phyloP scores from a whole-genome alignment of 1,284 basidiomycete species.

The Sphagnurus paluster region DNA sequence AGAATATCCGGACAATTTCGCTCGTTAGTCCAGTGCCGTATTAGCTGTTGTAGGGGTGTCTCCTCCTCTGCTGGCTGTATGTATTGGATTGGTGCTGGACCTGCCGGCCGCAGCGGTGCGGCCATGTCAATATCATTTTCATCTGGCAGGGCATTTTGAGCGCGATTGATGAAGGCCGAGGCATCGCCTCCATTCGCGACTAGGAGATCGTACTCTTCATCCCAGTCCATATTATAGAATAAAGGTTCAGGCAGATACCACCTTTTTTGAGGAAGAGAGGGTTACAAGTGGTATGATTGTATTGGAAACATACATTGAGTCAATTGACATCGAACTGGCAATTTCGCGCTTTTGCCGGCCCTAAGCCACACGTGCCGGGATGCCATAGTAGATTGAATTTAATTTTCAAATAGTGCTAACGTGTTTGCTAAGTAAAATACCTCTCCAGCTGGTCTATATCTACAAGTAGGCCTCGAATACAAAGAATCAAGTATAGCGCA shows the following conservation, averaged over 20 bases:
- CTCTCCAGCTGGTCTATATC: too few species aligned
- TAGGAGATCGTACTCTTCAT: conserved; percentile 32
- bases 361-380: too few species aligned
- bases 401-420: too few species aligned
- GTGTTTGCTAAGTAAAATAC: too few species aligned
- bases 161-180: conserved; percentile 23
- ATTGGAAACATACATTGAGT: background rate
- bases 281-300: too few species aligned
- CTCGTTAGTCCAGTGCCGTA: conserved; percentile 85
- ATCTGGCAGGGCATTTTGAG: conserved; percentile 21
- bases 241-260: background rate
- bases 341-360: conserved; percentile 2
- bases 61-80: conserved; percentile 25
- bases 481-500: too few species aligned
- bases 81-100: conserved; percentile 13
- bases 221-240: conserved; percentile 33
- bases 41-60: conserved; percentile 61
- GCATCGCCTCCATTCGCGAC: conserved; percentile 16
- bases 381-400: too few species aligned
- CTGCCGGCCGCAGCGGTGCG: conserved; percentile 10
- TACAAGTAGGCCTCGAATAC: too few species aligned
- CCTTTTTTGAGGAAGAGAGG: background rate
- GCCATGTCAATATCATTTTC: conserved; percentile 18
- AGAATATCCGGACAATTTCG: conserved; percentile 81
- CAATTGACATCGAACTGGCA: background rate